Conservation (phyloP, 2,329 filamentous ascomycete species). For the Claviceps fusiformis region DNA sequence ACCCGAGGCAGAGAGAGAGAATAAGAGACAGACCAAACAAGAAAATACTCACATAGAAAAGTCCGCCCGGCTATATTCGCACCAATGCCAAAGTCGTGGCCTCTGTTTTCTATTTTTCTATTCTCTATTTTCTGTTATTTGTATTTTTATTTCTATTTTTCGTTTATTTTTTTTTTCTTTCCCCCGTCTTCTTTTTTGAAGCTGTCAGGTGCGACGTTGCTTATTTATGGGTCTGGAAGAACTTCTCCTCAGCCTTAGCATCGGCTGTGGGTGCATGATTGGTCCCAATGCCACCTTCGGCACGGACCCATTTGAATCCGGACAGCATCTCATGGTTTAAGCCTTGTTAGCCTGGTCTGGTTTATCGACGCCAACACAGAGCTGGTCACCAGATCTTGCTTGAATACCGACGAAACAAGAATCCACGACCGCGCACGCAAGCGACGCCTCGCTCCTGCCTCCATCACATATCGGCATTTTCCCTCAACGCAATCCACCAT, state of each 20-base stretch:
- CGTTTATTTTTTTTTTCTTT: neutral
- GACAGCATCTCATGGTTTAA: conserved; percentile 14
- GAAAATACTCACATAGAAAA: neutral
- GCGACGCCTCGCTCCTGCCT: neutral
- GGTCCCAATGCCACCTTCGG: conserved; percentile 16
- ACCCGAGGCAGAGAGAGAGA: neutral
- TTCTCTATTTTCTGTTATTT: neutral
- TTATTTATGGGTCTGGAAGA: neutral
- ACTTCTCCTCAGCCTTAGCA: conserved; percentile 11
- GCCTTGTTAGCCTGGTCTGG: conserved; percentile 14
- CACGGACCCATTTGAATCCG: conserved; percentile 27
- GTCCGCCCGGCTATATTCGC: neutral
- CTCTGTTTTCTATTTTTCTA: neutral
- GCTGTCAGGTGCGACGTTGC: neutral
- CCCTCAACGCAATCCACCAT: neutral
- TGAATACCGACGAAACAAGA: neutral
- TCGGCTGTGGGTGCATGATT: conserved; percentile 12
- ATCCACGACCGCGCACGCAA: neutral
- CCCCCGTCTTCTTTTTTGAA: neutral
- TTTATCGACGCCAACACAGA: conserved; percentile 5
- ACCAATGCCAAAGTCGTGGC: neutral
- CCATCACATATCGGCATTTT: neutral
- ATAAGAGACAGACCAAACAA: neutral
- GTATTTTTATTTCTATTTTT: neutral
- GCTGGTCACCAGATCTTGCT: neutral